Conservation (phyloP, 202 grass and related monocot genomes). For the Setaria viridis region DNA sequence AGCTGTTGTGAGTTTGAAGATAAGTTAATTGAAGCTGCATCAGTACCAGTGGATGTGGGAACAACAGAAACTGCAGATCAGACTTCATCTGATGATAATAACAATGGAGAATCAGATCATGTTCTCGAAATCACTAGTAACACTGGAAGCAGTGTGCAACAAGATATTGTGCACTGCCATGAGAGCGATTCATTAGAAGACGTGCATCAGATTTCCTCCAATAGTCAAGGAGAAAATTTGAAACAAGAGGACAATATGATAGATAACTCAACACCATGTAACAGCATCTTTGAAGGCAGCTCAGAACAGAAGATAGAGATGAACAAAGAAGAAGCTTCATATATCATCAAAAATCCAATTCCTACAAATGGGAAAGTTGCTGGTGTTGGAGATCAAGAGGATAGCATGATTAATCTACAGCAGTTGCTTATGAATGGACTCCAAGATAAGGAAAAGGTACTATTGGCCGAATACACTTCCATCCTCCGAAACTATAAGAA, state of each 20-base stretch:
- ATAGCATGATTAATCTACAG: constrained; percentile 48
- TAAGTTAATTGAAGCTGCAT: constrained; percentile 26
- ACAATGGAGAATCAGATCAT: constrained; percentile 18
- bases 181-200: constrained; percentile 23
- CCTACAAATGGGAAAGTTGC: constrained; percentile 15
- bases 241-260: constrained; percentile 31
- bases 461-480: constrained; percentile 64
- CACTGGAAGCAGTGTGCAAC: constrained; percentile 6
- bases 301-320: constrained; percentile 25
- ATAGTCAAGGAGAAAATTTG: constrained; percentile 24
- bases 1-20: constrained; percentile 30
- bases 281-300: constrained; percentile 1
- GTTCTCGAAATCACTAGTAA: not conserved
- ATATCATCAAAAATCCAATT: not conserved
- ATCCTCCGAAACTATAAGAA: constrained; percentile 68
- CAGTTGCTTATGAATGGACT: constrained; percentile 57
- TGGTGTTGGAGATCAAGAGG: constrained; percentile 43
- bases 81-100: constrained; percentile 17
- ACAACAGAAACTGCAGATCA: constrained; percentile 23
- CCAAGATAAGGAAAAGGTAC: constrained; percentile 67
- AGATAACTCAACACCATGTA: constrained; percentile 14
- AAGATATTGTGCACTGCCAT: constrained; percentile 16
- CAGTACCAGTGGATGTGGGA: not conserved
- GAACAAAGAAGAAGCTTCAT: constrained; percentile 25
- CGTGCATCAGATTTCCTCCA: constrained; percentile 24